A percentile compares a stretch with the other conserved stretches of the same genome.
phyloP scores from a whole-genome alignment of 352 stramenopile genomes.

The Phytophthora chlamydospora region DNA sequence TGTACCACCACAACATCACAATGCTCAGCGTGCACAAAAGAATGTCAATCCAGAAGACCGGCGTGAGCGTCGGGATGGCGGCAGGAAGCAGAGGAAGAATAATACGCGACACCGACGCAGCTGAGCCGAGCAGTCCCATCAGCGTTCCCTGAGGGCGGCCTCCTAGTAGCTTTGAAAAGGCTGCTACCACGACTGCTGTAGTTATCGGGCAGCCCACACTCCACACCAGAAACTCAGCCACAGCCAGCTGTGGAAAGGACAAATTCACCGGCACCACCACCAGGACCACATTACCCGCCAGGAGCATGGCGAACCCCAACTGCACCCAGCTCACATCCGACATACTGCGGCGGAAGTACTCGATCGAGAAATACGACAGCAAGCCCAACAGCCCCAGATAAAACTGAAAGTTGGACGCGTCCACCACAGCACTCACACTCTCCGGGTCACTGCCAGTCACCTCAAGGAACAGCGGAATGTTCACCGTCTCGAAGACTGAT shows the following conservation, averaged over 20 bases:
- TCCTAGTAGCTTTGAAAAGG: slow-evolving; percentile 78
- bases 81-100: slow-evolving; percentile 68
- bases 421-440: slow-evolving; percentile 53
- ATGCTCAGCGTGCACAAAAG: slow-evolving; percentile 58
- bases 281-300: slow-evolving; percentile 58
- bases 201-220: slow-evolving; percentile 78
- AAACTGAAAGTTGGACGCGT: slow-evolving; percentile 80
- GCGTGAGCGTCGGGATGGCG: slow-evolving; percentile 61
- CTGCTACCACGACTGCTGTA: slow-evolving; percentile 65
- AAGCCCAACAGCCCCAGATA: slow-evolving; percentile 69
- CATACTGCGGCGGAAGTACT: slow-evolving; percentile 65
- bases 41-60: slow-evolving; percentile 78
- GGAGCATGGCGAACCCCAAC: slow-evolving; percentile 63
- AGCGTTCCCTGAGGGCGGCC: slow-evolving; percentile 71
- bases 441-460: slow-evolving; percentile 59
- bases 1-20: slow-evolving; percentile 63
- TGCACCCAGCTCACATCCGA: slow-evolving; percentile 71
- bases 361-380: slow-evolving; percentile 78
- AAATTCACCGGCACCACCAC: slow-evolving; percentile 44
- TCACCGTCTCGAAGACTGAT: slow-evolving; percentile 80
- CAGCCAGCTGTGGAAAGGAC: slow-evolving; percentile 50
- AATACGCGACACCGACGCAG: slow-evolving; percentile 72
- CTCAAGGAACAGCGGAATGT: slow-evolving; percentile 73
- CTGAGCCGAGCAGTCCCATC: slow-evolving; percentile 73
- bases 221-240: slow-evolving; percentile 72